A percentile compares a stretch with the other conserved stretches of the same genome.
phyloP scores from a whole-genome alignment of 495 filamentous ascomycete species.

The Thozetella sp. region DNA sequence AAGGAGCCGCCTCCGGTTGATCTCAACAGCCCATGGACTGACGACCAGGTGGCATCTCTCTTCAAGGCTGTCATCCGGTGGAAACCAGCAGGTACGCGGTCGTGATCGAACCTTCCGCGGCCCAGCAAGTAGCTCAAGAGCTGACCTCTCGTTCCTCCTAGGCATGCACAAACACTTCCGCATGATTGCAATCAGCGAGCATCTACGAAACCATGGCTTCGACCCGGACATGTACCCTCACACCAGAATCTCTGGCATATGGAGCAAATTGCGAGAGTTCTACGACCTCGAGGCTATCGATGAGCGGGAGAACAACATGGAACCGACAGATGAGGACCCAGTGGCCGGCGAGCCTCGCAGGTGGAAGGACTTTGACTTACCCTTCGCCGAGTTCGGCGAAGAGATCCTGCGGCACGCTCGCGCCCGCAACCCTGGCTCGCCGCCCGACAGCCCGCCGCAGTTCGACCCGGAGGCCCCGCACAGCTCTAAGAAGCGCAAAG shows the following conservation, averaged over 20 bases:
- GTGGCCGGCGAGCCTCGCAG: constrained; percentile 37
- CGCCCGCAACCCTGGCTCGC: constrained; percentile 55
- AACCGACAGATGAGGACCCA: constrained; percentile 59
- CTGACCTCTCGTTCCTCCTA: constrained; percentile 31
- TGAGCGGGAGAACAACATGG: constrained; percentile 73
- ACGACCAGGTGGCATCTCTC: constrained; percentile 89
- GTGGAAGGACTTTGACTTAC: constrained; percentile 75
- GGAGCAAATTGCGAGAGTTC: constrained; percentile 79
- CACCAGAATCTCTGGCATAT: constrained; percentile 87
- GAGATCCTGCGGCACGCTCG: constrained; percentile 70
- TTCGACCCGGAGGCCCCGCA: constrained; percentile 41
- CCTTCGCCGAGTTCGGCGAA: constrained; percentile 74
- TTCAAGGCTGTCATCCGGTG: constrained; percentile 88
- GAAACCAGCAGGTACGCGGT: constrained; percentile 83
- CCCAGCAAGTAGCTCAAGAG: not conserved
- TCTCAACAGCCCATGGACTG: constrained; percentile 82
- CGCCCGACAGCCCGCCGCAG: constrained; percentile 54
- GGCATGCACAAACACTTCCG: constrained; percentile 98
- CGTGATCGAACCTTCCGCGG: not conserved
- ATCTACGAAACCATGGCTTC: constrained; percentile 85
- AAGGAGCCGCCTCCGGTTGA: constrained; percentile 28
- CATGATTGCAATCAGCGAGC: constrained; percentile 85
- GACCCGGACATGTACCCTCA: constrained; percentile 68
- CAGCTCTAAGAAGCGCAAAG: constrained; percentile 51
- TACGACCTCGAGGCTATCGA: constrained; percentile 91